Percentiles rank a stretch among this genome's conserved stretches.
phyloP scores from a whole-genome alignment of 768 basidiomycete species.

The Albatrellus ellisii region DNA sequence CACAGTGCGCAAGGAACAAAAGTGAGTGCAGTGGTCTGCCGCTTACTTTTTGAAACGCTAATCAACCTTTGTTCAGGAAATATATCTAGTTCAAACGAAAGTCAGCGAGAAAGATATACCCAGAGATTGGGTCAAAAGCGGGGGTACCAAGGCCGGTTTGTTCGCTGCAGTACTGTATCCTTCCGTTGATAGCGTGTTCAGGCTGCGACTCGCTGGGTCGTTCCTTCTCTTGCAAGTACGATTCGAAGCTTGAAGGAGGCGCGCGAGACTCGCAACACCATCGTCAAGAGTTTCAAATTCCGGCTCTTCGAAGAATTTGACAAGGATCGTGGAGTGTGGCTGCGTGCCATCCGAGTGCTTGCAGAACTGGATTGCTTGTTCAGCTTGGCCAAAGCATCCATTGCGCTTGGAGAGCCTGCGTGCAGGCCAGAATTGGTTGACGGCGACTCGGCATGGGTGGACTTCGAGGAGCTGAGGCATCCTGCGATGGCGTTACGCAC shows the following conservation, averaged over 20 bases:
- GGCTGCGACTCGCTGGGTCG: slow-evolving; percentile 66
- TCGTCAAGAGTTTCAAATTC: slow-evolving; percentile 74
- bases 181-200: slow-evolving; percentile 19
- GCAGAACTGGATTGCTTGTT: slow-evolving; percentile 96
- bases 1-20: slow-evolving; percentile 79
- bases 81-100: slow-evolving; percentile 75
- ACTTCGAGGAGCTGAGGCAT: slow-evolving; percentile 85
- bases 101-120: slow-evolving; percentile 53
- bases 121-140: slow-evolving; percentile 69
- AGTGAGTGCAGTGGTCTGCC: slow-evolving; percentile 22
- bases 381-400: slow-evolving; percentile 79
- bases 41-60: not conserved
- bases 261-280: slow-evolving; percentile 70
- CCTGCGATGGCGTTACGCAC: slow-evolving; percentile 66
- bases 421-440: slow-evolving; percentile 87
- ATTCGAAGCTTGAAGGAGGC: slow-evolving; percentile 87
- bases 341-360: slow-evolving; percentile 72
- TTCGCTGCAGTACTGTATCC: not conserved
- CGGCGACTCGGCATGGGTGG: slow-evolving; percentile 62
- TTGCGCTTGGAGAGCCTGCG: slow-evolving; percentile 85
- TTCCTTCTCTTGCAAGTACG: slow-evolving; percentile 54
- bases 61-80: slow-evolving; percentile 42
- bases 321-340: slow-evolving; percentile 65
- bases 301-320: slow-evolving; percentile 76
- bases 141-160: slow-evolving; percentile 57